These are phyloP conservation scores for Aspergillus sp. DNA, from an alignment of 2,329 filamentous ascomycete genomes.

Conservation along the genomic window DNA sequence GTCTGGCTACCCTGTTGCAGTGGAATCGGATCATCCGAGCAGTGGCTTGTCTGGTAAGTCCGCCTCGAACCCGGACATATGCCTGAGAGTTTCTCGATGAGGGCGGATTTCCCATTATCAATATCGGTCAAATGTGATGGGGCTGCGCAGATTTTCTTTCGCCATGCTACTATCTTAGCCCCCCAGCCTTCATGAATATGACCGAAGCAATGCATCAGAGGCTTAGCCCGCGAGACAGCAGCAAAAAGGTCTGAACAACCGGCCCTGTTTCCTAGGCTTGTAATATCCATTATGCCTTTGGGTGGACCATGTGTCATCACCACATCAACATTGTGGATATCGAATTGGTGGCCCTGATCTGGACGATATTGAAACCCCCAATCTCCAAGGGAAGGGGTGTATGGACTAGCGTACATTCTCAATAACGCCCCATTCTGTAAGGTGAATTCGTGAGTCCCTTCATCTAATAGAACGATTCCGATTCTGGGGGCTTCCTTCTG, in stretches of 20 bases:
- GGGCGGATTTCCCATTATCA: conserved; percentile 40
- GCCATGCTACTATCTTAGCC: conserved; percentile 54
- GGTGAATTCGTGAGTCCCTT: conserved; percentile 50
- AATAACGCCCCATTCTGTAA: conserved; percentile 52
- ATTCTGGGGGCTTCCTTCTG: conserved; percentile 27
- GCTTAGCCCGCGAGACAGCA: conserved; percentile 29
- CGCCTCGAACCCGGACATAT: background rate
- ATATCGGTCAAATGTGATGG: conserved; percentile 50
- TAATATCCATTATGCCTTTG: conserved; percentile 50
- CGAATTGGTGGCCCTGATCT: conserved; percentile 37
- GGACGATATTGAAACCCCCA: conserved; percentile 54
- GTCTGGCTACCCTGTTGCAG: conserved; percentile 49
- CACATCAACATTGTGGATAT: conserved; percentile 42
- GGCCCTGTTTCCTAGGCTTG: conserved; percentile 26
- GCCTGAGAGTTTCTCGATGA: conserved; percentile 28
- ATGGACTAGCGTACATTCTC: conserved; percentile 54
- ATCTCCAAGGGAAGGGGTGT: conserved; percentile 47
- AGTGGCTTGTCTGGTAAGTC: conserved; percentile 41
- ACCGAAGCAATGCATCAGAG: conserved; percentile 41
- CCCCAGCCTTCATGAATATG: conserved; percentile 57
- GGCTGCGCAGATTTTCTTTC: conserved; percentile 23
- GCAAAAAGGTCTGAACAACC: conserved; percentile 34
- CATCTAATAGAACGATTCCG: conserved; percentile 51
- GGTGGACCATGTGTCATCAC: conserved; percentile 59
- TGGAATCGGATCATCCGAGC: conserved; percentile 28